A percentile compares a stretch with the other conserved stretches of the same genome.
Conservation (phyloP, 2,329 filamentous ascomycete genomes). For the Curvularia eragrostidis region DNA sequence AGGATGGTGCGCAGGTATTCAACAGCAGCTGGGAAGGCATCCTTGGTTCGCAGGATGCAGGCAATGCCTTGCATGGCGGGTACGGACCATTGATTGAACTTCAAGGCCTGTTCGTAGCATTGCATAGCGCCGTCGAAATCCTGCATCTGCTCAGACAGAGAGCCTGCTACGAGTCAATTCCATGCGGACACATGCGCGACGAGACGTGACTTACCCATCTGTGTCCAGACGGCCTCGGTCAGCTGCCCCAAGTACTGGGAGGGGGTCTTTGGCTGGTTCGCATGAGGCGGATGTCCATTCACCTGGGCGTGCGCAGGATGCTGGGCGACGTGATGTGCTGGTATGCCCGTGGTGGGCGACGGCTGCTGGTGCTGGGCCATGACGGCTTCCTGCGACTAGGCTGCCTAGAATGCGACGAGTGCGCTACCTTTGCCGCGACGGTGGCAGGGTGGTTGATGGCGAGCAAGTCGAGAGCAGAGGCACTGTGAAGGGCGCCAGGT, state of each 20-base stretch:
- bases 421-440: conserved; percentile 21
- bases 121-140: conserved; percentile 87
- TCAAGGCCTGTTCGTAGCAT: conserved; percentile 88
- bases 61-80: conserved; percentile 94
- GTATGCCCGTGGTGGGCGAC: conserved; percentile 78
- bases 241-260: conserved; percentile 77
- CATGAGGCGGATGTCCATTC: conserved; percentile 63
- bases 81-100: conserved; percentile 86
- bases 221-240: conserved; percentile 90
- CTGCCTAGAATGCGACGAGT: conserved; percentile 18
- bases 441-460: conserved; percentile 16
- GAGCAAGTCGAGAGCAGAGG: conserved; percentile 10
- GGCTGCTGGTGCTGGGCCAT: conserved; percentile 79
- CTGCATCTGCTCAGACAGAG: conserved; percentile 84
- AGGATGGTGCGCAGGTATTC: conserved; percentile 91
- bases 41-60: conserved; percentile 85
- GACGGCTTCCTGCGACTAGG: conserved; percentile 15
- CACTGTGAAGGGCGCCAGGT: conserved; percentile 2
- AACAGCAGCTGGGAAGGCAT: conserved; percentile 91
- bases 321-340: conserved; percentile 70
- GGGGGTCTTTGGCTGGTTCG: conserved; percentile 65
- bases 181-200: conserved; percentile 19
- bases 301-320: conserved; percentile 67
- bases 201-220: conserved; percentile 72
- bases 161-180: conserved; percentile 62